Evolutionary conservation across 768 basidiomycete species (phyloP).

Genomic region (Paxillus involutus): DNA sequence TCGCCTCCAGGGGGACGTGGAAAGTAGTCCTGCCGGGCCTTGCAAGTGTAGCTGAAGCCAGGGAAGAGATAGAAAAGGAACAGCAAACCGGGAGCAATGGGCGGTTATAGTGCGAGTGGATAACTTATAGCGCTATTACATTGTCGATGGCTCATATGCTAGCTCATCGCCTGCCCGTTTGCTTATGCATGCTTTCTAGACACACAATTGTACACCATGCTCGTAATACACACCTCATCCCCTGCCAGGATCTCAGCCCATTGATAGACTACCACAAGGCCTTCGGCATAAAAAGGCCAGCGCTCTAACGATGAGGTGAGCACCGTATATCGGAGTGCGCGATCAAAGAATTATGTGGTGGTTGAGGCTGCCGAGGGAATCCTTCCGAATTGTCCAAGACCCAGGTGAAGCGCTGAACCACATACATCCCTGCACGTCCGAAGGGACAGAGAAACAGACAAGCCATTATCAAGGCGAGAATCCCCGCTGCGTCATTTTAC

Average conservation of each 20-base stretch:
- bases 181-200: slow-evolving; percentile 4
- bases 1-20: slow-evolving; percentile 63
- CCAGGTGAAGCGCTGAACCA: too few species aligned
- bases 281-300: too few species aligned
- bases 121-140: not conserved
- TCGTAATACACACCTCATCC: not conserved
- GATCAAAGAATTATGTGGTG: not conserved
- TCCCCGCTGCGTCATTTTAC: not conserved
- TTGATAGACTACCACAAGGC: not conserved
- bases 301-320: too few species aligned
- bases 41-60: slow-evolving; percentile 29
- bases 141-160: not conserved
- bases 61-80: slow-evolving; percentile 32
- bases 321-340: too few species aligned
- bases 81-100: slow-evolving; percentile 4
- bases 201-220: slow-evolving; percentile 3
- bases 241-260: not conserved
- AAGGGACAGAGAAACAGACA: too few species aligned
- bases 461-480: too few species aligned
- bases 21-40: slow-evolving; percentile 69
- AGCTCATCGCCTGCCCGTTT: not conserved
- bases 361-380: not conserved
- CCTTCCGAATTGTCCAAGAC: too few species aligned
- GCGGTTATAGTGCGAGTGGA: not conserved
- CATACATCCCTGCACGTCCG: too few species aligned